A percentile compares a stretch with the other conserved stretches of the same genome.
phyloP scores from a whole-genome alignment of 176 grass and related monocot genomes.

The Alloteropsis semialata region DNA sequence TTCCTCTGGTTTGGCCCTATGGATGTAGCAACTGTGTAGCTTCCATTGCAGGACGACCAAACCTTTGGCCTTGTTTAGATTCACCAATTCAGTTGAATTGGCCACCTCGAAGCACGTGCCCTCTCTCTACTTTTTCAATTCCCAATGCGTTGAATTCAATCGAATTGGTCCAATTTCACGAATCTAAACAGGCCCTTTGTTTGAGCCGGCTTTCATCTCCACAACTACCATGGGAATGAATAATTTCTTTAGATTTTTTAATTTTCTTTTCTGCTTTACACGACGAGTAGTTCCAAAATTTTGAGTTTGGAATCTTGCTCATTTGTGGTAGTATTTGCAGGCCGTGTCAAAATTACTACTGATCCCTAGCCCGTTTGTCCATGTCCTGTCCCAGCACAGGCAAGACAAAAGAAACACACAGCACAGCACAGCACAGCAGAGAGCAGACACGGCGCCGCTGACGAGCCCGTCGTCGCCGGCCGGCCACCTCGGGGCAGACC shows the following conservation, averaged over 20 bases:
- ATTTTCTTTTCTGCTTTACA: background rate
- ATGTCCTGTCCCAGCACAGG: background rate
- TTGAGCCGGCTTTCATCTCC: background rate
- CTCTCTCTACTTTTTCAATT: too few relatives aligned
- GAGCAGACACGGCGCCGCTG: background rate
- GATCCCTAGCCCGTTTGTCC: background rate
- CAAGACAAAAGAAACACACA: background rate
- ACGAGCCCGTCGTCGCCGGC: background rate
- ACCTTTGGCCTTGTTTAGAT: too few relatives aligned
- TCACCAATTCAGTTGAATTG: too few relatives aligned
- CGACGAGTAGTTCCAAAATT: background rate
- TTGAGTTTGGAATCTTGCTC: background rate
- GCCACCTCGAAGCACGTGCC: too few relatives aligned
- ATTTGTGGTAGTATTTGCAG: background rate
- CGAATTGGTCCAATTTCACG: too few relatives aligned
- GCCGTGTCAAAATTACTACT: background rate
- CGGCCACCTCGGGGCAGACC: background rate
- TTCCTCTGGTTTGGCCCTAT: conserved; percentile 15
- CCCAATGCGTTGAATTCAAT: too few relatives aligned
- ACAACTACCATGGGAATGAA: background rate
- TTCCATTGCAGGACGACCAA: background rate
- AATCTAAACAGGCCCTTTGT: too few relatives aligned
- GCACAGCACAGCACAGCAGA: background rate
- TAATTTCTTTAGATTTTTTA: too few relatives aligned
- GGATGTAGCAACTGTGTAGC: background rate